Conservation (phyloP, 192 early-diverging fungal species). For the Mortierella antarctica region DNA sequence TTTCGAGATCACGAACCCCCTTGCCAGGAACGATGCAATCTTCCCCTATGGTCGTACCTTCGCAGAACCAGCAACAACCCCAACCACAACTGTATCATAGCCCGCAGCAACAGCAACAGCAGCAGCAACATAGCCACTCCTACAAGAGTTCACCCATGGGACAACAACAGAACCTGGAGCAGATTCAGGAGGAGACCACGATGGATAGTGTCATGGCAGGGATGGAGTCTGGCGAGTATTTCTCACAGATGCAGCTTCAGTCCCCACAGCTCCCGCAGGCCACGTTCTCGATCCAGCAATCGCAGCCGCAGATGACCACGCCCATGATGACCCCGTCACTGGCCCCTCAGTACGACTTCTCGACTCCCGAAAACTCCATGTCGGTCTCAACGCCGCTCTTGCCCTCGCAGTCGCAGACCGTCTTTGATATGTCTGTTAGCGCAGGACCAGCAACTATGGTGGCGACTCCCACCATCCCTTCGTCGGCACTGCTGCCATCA, state of each 20-base stretch:
- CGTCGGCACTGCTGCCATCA: slow-evolving; percentile 8
- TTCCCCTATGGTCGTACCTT: slow-evolving; percentile 3
- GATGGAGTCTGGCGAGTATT: slow-evolving; percentile 48
- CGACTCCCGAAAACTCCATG: slow-evolving; percentile 3
- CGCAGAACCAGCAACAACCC: slow-evolving; percentile 5
- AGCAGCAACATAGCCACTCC: background rate
- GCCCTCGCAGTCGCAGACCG: slow-evolving; percentile 34
- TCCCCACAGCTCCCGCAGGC: slow-evolving; percentile 35
- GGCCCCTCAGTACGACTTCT: slow-evolving; percentile 18
- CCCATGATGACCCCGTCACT: slow-evolving; percentile 24
- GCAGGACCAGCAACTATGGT: slow-evolving; percentile 2
- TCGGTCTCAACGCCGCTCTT: slow-evolving; percentile 36
- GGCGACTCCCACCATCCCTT: slow-evolving; percentile 19
- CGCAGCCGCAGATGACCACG: slow-evolving; percentile 10
- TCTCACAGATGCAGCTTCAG: slow-evolving; percentile 45
- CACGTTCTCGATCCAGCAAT: slow-evolving; percentile 1
- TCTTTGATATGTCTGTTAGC: slow-evolving; percentile 27
- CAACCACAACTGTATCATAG: slow-evolving; percentile 12
- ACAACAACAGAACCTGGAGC: slow-evolving; percentile 42
- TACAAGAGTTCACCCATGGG: slow-evolving; percentile 42
- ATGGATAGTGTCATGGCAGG: slow-evolving; percentile 49
- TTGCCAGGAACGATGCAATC: slow-evolving; percentile 11
- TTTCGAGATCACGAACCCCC: background rate
- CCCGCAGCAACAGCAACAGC: slow-evolving; percentile 11
- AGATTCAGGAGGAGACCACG: slow-evolving; percentile 41